These are phyloP conservation scores for Chalciporus sp. DNA, from an alignment of 1,284 basidiomycete genomes.

Conservation along the genomic window DNA sequence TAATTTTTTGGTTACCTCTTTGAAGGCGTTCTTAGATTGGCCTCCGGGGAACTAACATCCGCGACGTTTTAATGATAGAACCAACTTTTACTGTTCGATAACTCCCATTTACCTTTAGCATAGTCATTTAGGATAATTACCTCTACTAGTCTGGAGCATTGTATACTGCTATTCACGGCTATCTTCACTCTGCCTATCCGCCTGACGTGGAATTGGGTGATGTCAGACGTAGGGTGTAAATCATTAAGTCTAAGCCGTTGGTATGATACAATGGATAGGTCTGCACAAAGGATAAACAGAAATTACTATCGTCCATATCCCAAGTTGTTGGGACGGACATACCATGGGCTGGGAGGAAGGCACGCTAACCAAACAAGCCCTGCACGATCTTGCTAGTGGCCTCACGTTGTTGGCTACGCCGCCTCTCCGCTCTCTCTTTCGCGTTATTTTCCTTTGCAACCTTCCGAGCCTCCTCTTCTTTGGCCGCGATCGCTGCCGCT, in stretches of 20 bases:
- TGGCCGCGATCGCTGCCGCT: constrained; percentile 22
- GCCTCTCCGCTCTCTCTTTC: constrained; percentile 13
- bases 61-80: neutral
- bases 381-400: constrained; percentile 15
- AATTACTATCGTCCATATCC: neutral
- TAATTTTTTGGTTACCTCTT: neutral
- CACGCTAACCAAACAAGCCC: constrained; percentile 21
- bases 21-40: neutral
- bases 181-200: too few relatives aligned
- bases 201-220: too few relatives aligned
- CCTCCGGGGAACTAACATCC: neutral
- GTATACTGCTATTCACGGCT: neutral
- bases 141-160: neutral
- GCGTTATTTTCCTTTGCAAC: constrained; percentile 11
- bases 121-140: constrained; percentile 12
- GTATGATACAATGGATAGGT: neutral
- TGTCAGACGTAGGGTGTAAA: neutral
- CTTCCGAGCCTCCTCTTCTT: constrained; percentile 13
- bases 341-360: neutral
- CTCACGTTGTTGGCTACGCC: constrained; percentile 2
- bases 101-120: neutral
- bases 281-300: neutral
- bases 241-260: constrained; percentile 2
- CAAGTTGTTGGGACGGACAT: neutral
- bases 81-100: neutral